A percentile compares a stretch with the other conserved stretches of the same genome.
Evolutionary conservation across 2,329 filamentous ascomycete species (phyloP).

Genomic region (Calonectria leucothoes): DNA sequence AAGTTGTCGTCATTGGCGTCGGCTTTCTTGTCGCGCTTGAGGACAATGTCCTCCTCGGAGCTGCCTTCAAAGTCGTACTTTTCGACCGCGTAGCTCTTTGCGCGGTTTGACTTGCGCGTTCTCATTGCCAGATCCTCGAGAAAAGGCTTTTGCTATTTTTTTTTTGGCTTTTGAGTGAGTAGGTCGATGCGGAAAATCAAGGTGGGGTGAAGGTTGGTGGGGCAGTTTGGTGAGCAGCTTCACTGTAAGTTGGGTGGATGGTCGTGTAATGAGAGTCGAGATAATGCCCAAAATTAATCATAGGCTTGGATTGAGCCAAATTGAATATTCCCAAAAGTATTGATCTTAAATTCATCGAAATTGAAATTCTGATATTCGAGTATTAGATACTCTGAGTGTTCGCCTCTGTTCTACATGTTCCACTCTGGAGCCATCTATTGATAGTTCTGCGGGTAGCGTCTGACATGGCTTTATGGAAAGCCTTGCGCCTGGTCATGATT

Average conservation of each 20-base stretch:
- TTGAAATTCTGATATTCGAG: neutral
- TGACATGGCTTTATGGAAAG: neutral
- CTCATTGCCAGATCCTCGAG: conserved; percentile 42
- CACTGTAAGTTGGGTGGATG: neutral
- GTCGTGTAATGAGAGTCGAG: neutral
- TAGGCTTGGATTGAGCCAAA: neutral
- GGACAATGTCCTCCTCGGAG: conserved; percentile 44
- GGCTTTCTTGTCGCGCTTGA: conserved; percentile 32
- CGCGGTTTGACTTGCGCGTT: conserved; percentile 51
- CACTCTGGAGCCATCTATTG: neutral
- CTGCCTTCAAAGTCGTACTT: conserved; percentile 50
- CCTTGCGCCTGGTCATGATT: neutral
- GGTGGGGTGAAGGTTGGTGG: conserved; percentile 2
- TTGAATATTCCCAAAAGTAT: neutral
- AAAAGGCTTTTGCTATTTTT: neutral
- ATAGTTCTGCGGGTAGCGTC: neutral
- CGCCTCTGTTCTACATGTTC: no score
- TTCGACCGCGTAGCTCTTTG: conserved; percentile 48
- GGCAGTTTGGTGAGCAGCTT: neutral
- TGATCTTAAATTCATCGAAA: neutral
- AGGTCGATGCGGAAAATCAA: neutral
- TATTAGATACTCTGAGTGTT: neutral
- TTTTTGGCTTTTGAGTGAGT: conserved; percentile 1
- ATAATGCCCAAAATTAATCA: neutral
- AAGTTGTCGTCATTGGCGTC: conserved; percentile 46